Percentiles rank a stretch among this genome's conserved stretches.
These are phyloP conservation scores for Sporisorium scitamineum DNA, from an alignment of 1,284 basidiomycete species.

Conservation along the genomic window DNA sequence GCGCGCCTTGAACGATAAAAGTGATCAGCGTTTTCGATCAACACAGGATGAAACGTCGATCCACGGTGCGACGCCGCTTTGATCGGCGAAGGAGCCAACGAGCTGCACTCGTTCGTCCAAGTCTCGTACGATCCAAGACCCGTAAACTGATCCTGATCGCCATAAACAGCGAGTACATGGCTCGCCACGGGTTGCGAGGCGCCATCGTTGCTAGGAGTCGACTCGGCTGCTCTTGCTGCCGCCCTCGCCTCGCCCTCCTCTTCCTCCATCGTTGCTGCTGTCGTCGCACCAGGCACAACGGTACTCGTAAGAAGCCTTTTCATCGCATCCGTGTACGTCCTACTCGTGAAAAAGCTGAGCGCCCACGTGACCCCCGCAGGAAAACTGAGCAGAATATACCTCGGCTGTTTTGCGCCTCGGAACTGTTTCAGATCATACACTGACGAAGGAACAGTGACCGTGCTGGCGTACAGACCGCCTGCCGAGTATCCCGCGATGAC, in stretches of 20 bases:
- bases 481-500: conserved; percentile 47
- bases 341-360: conserved; percentile 39
- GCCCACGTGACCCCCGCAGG: conserved; percentile 54
- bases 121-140: conserved; percentile 26
- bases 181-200: conserved; percentile 29
- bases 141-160: conserved; percentile 51
- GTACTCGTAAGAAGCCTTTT: conserved; percentile 24
- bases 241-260: conserved; percentile 23
- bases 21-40: conserved; percentile 41
- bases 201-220: conserved; percentile 22
- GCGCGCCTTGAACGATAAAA: conserved; percentile 34
- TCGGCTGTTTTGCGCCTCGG: conserved; percentile 22
- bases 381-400: conserved; percentile 51
- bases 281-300: background rate
- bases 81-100: conserved; percentile 14
- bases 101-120: conserved; percentile 26
- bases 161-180: conserved; percentile 42
- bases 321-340: conserved; percentile 25
- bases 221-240: conserved; percentile 15
- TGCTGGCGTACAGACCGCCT: conserved; percentile 42
- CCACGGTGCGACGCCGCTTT: background rate
- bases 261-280: background rate
- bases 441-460: conserved; percentile 8
- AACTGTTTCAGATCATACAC: conserved; percentile 37
- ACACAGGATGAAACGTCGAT: conserved; percentile 40